phyloP scores from a whole-genome alignment of 495 filamentous ascomycete genomes.

The Penicillium riverlandense region DNA sequence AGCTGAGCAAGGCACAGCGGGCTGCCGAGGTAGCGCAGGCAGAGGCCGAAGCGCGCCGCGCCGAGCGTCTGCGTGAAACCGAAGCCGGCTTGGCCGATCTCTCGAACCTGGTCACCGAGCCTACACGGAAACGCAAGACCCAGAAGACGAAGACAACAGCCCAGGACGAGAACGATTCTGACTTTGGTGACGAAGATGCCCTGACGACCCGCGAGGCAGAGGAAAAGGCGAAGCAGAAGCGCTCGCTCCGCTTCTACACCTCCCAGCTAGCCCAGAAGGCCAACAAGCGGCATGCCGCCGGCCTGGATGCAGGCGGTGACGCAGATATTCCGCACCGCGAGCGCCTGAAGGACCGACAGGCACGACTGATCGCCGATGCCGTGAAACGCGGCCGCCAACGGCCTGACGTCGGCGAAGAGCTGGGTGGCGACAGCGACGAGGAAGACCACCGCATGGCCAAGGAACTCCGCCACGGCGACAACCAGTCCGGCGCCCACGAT shows the following conservation, averaged over 20 bases:
- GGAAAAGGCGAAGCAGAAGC: constrained; percentile 80
- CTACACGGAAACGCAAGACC: constrained; percentile 22
- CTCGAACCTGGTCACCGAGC: constrained; percentile 30
- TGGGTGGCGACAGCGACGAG: constrained; percentile 61
- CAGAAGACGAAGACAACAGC: constrained; percentile 24
- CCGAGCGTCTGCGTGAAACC: constrained; percentile 46
- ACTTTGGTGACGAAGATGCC: constrained; percentile 60
- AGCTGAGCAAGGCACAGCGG: constrained; percentile 44
- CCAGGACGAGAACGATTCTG: constrained; percentile 46
- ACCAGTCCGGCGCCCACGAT: constrained; percentile 37
- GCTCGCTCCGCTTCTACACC: constrained; percentile 90
- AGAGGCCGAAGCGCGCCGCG: constrained; percentile 46
- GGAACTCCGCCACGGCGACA: constrained; percentile 34
- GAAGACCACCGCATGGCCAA: constrained; percentile 36
- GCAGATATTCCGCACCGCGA: constrained; percentile 87
- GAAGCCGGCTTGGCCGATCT: constrained; percentile 69
- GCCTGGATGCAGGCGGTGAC: constrained; percentile 82
- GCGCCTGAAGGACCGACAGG: constrained; percentile 74
- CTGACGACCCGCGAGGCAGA: constrained; percentile 59
- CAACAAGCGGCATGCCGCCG: constrained; percentile 75
- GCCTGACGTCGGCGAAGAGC: constrained; percentile 50
- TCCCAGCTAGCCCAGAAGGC: constrained; percentile 90
- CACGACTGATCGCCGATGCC: constrained; percentile 77
- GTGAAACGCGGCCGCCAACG: constrained; percentile 70
- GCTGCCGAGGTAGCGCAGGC: constrained; percentile 45